These are phyloP conservation scores for Nakazawaea pomicola DNA, from an alignment of 805 yeast species.

Conservation along the genomic window DNA sequence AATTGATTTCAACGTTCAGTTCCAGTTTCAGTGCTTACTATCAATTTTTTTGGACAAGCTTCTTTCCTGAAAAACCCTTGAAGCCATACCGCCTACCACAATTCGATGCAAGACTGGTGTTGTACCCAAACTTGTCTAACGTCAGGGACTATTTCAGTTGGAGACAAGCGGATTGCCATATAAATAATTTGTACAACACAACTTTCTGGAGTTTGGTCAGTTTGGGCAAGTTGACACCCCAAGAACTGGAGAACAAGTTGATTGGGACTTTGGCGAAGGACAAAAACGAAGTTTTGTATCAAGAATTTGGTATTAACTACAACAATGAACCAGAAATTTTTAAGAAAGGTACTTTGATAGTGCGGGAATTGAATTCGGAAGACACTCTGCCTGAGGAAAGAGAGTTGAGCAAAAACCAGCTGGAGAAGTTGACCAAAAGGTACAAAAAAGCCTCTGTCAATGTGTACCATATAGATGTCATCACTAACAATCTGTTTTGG, in stretches of 20 bases:
- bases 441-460: conserved; percentile 41
- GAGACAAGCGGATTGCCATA: conserved; percentile 97
- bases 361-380: conserved; percentile 37
- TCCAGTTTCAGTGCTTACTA: conserved; percentile 79
- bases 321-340: conserved; percentile 85
- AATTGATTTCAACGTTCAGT: conserved; percentile 76
- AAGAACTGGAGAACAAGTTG: conserved; percentile 74
- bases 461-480: conserved; percentile 53
- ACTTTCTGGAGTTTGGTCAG: conserved; percentile 83
- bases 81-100: conserved; percentile 61
- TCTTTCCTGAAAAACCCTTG: conserved; percentile 47
- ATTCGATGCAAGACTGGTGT: conserved; percentile 87
- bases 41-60: conserved; percentile 57
- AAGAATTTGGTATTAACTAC: conserved; percentile 78
- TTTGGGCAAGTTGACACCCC: conserved; percentile 63
- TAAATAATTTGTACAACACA: conserved; percentile 90
- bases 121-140: conserved; percentile 60
- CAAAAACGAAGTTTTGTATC: conserved; percentile 82
- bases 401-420: conserved; percentile 37
- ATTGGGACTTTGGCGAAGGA: conserved; percentile 78
- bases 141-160: conserved; percentile 84
- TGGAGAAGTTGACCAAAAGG: conserved; percentile 43
- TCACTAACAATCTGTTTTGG: conserved; percentile 61
- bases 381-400: conserved; percentile 12
- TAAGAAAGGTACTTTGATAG: conserved; percentile 72